Conservation (phyloP, 1,284 basidiomycete genomes). For the Polyporus tsugae region DNA sequence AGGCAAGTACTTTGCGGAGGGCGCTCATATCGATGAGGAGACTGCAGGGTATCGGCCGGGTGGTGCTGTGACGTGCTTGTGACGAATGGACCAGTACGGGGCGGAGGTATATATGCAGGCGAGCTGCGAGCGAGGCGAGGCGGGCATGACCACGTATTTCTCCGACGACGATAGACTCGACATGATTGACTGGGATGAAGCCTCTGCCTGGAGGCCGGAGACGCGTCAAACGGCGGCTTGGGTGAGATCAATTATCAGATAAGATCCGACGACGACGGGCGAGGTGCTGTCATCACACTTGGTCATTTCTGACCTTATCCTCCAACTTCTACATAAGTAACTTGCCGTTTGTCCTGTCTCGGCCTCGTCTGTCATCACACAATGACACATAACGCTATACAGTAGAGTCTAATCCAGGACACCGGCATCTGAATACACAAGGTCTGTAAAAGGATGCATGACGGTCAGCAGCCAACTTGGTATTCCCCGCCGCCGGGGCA, state of each 20-base stretch:
- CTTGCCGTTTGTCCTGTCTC: too few species aligned
- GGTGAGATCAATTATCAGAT: constrained; percentile 19
- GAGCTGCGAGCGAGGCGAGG: neutral
- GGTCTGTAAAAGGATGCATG: too few species aligned
- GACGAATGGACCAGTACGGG: neutral
- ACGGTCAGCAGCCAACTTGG: too few species aligned
- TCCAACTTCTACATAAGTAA: too few species aligned
- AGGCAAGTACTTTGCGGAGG: constrained; percentile 42
- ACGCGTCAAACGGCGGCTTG: neutral
- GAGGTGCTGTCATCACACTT: neutral
- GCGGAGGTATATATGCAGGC: neutral
- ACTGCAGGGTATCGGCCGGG: neutral
- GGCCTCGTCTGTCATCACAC: neutral
- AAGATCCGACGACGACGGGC: constrained; percentile 18
- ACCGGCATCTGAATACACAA: too few species aligned
- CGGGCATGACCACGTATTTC: neutral
- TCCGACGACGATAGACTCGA: neutral
- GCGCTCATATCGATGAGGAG: constrained; percentile 36
- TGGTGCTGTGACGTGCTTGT: neutral
- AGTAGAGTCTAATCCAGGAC: too few species aligned
- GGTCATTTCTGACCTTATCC: neutral
- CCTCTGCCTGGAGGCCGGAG: neutral
- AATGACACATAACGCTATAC: neutral
- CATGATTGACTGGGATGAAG: neutral
- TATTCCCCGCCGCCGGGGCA: too few species aligned